Evolutionary conservation across 2,329 filamentous ascomycete species (phyloP).

Genomic region (Botrytis deweyae): DNA sequence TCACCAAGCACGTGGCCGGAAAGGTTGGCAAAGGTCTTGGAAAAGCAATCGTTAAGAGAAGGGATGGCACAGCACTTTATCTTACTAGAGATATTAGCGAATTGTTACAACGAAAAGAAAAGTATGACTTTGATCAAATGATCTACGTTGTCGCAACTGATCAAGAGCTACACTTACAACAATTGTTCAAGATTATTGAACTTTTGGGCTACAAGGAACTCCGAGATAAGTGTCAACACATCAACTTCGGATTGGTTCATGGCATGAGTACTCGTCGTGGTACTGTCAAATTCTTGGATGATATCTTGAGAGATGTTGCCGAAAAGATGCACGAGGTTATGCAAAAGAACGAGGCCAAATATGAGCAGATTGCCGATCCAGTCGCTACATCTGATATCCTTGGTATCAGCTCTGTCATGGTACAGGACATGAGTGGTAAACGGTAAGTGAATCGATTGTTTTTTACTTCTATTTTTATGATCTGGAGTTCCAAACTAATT

Average conservation of each 20-base stretch:
- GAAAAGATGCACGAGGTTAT: constrained; percentile 99
- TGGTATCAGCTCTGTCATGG: constrained; percentile 94
- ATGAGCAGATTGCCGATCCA: constrained; percentile 83
- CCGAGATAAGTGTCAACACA: constrained; percentile 66
- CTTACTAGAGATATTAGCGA: constrained; percentile 77
- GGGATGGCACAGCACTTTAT: constrained; percentile 73
- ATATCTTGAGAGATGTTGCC: constrained; percentile 74
- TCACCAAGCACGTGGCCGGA: constrained; percentile 63
- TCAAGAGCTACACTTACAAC: constrained; percentile 70
- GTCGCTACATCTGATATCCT: constrained; percentile 79
- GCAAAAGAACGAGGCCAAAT: constrained; percentile 87
- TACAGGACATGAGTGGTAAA: constrained; percentile 97
- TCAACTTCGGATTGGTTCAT: constrained; percentile 72
- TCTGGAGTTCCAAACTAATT: constrained; percentile 16
- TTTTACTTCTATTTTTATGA: background rate
- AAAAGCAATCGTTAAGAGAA: constrained; percentile 69
- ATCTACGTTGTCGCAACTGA: constrained; percentile 74
- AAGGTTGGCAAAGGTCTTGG: constrained; percentile 69
- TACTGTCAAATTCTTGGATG: constrained; percentile 70
- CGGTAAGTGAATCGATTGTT: constrained; percentile 50
- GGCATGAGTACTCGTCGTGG: constrained; percentile 71
- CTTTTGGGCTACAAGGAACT: constrained; percentile 69
- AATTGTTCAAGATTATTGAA: constrained; percentile 75
- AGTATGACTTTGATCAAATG: constrained; percentile 73
- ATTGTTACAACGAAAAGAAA: constrained; percentile 62